Conservation (phyloP, 495 filamentous ascomycete genomes). For the Penicillium paxilli region DNA sequence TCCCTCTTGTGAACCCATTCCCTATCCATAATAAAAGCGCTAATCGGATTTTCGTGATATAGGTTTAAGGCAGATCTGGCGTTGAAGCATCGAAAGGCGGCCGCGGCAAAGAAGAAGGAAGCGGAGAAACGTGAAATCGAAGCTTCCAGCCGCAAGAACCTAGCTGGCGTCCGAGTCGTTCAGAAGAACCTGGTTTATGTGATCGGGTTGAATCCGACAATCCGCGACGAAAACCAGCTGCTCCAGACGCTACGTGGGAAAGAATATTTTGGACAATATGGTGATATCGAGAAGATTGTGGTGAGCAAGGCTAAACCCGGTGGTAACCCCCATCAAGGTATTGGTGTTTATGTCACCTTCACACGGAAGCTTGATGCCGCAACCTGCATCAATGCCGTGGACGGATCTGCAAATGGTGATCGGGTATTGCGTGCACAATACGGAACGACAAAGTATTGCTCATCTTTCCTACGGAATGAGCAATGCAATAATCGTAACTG, state of each 20-base stretch:
- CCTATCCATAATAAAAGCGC: background rate
- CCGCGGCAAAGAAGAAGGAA: slow-evolving; percentile 90
- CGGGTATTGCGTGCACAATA: slow-evolving; percentile 86
- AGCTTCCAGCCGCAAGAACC: slow-evolving; percentile 88
- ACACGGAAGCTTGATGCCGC: slow-evolving; percentile 83
- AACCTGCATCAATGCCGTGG: slow-evolving; percentile 85
- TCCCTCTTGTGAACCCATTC: background rate
- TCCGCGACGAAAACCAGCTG: slow-evolving; percentile 82
- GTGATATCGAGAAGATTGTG: slow-evolving; percentile 97
- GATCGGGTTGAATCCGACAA: slow-evolving; percentile 86
- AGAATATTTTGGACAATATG: slow-evolving; percentile 98
- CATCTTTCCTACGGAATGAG: slow-evolving; percentile 91
- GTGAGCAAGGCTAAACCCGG: slow-evolving; percentile 90
- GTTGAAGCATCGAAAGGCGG: slow-evolving; percentile 87
- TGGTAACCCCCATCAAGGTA: slow-evolving; percentile 70
- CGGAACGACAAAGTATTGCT: slow-evolving; percentile 99
- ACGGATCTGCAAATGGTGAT: slow-evolving; percentile 89
- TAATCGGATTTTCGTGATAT: slow-evolving; percentile 9
- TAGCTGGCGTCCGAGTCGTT: slow-evolving; percentile 90
- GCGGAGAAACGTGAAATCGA: slow-evolving; percentile 94
- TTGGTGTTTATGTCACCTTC: slow-evolving; percentile 97
- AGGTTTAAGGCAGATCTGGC: slow-evolving; percentile 84
- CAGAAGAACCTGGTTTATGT: slow-evolving; percentile 99
- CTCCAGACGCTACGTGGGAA: slow-evolving; percentile 81
- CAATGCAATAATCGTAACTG: slow-evolving; percentile 91